Base-by-base conservation (phyloP, 352 stramenopile species). In the Plasmopara halstedii region DNA sequence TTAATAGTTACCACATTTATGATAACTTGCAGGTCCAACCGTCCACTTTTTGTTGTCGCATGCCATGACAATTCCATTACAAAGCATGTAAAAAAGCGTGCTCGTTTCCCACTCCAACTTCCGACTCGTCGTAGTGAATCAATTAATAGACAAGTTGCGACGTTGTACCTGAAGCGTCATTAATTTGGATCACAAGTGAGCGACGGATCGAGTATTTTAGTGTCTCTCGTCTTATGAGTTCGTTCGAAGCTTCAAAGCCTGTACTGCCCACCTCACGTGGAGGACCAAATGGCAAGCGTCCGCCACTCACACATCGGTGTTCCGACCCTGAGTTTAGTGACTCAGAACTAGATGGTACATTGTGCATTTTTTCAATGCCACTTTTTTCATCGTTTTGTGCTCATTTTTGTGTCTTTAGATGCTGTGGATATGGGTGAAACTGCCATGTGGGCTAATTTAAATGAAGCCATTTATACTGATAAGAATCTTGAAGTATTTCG, bases 401-500 rank as follows among this genome's bases (percentile, higher is more conserved):
- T 23, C 13, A 9, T 35, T 42, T 18, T 53, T 25, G 10, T 46
- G 20, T n/a, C 6, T 53, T 2, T 27, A 87, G 75, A 88, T 50
- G 73, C 67, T 4, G 52, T 84, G 20, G 71, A 84, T 31, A 79
- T 88, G 70, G 67, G 70, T 48, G 70, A 88, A 42, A 69, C 79
- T 35, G 69, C 64, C 14, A 60, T 58, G 5, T 88, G 76, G 76
- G 71, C 66, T 23, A 70, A 70, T 23, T 53, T 88, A 13, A 69
- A 72, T 14, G 74, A 85, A 9, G 69, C 68, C 2, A 77, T 89
- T 42, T 89, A 89, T 46, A 61, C 60, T 3, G 73, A 85, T 40
- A 83, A 85, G 41, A 68, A 86, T 47, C 69, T 89, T 27, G 73
- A 85, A 47, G 68, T 89, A 52, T 87, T 84, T 46, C 68, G 78